Base-by-base conservation (phyloP, 2,329 filamentous ascomycete species). In the Exophiala bonariae region DNA sequence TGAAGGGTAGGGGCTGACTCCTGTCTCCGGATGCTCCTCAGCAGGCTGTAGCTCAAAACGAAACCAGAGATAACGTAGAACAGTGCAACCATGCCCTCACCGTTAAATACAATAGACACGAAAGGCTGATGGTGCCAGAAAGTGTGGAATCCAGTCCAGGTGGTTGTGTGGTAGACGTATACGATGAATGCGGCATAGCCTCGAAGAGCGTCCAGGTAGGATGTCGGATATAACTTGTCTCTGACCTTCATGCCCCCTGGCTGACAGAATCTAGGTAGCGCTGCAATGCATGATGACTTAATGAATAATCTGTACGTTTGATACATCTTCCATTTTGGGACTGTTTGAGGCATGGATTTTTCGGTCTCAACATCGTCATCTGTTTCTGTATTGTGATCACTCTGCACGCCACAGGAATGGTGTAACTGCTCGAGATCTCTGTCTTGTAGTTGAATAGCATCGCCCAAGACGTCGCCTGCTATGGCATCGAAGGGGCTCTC, bases 21-120 rank as follows among this genome's bases (percentile, higher is more conserved):
- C 5, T 34, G 19, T 11, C 7, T 36, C 6, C 48, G 47, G 40
- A 51, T 49, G 19, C 78, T 62, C 8, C 62, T 63, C 42, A 80
- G 51, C 0, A 77, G 70, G 54, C 76, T 77, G n/a, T 72, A 61
- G 2, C 77, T 73, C 8, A 82, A 65, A 4, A 78, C 78, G 52
- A 80, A 82, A 50, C 79, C 79, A 0, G 79, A 81, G 44, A 81
- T 74, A 58, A 81, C 72, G 61, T 79, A 80, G 59, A 82, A 81
- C 9, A 70, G 68, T 4, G 76, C 69, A 1, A 81, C 78, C 28
- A 70, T 68, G 2, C 68, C 62, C 3, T 59, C 58, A 1, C 66
- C 68, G 0, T 63, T 62, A 34, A 70, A 61, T 16, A 64, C 38
- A 2, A 71, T 52, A 1, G 69, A 68, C 30, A 72, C 43, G 3